Evolutionary conservation across 257 asterid genomes (phyloP).

Genomic region (Linderniella brevidens): DNA sequence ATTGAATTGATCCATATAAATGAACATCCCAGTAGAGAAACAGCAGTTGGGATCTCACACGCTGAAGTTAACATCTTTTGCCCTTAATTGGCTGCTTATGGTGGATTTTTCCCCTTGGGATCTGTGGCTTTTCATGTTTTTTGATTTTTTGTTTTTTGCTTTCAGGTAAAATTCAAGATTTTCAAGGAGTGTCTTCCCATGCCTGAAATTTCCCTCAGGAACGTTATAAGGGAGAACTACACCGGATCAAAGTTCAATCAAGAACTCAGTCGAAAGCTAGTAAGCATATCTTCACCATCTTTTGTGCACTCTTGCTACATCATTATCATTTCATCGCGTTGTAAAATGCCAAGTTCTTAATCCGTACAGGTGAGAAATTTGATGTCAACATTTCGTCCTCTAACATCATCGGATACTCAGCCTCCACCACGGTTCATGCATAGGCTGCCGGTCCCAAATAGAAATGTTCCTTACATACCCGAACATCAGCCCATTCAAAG

Average conservation of each 20-base stretch:
- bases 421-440: no score
- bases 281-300: conserved; percentile 14
- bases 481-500: no score
- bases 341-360: no score
- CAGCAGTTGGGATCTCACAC: conserved; percentile 1
- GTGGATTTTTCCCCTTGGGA: conserved; percentile 4
- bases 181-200: conserved; percentile 61
- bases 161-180: conserved; percentile 52
- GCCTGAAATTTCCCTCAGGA: conserved; percentile 38
- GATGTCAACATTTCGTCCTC: no score
- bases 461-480: no score
- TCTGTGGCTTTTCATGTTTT: conserved; percentile 8
- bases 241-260: conserved; percentile 46
- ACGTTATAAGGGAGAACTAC: conserved; percentile 42
- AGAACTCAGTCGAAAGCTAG: conserved; percentile 50
- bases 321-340: no score
- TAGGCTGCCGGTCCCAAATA: no score
- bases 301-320: no score
- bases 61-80: neutral
- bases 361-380: no score
- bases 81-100: conserved; percentile 1
- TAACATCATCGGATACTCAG: no score
- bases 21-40: neutral
- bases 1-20: neutral
- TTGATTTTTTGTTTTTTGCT: conserved; percentile 5